Evolutionary conservation across 176 grass and related monocot genomes (phyloP), one percentile per base, ranked within the genome.

Genomic region (Raddia guianensis): DNA sequence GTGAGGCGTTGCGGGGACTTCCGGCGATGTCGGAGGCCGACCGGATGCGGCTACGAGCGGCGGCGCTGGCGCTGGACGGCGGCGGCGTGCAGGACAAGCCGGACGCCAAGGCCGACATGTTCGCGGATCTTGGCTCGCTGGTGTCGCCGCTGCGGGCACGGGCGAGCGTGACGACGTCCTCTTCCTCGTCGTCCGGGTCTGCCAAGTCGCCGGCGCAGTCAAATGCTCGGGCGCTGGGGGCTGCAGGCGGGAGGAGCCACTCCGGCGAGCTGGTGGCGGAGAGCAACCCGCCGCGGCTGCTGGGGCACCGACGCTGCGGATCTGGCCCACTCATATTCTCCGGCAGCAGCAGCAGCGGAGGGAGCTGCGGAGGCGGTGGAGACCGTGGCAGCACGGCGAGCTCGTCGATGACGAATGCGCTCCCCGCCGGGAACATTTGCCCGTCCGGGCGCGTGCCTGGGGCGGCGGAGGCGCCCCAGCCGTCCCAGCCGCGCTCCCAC

Each of bases 341-440:
- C 11, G 89, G 87, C 12, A 77, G 89, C 19, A 82, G 68, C 77
- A 74, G 82, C 49, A 88, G 85, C 49, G 47, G 83, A 34, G 76
- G 80, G 63, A 86, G 80, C 55, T 68, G 86, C 43, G 87, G 88
- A 45, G 76, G 68, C 52, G 69, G 66, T 10, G 88, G 84, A n/a
- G 75, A 88, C 72, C 76, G 84, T 43, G 85, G 77, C 12, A 93
- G 92, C 75, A 91, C 88, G 42, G 90, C 88, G 19, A 99, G 88
- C 76, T 99, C 90, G 58, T 86, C 86, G 52, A 72, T 93, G 80
- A 85, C 85, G 62, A 99, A 99, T 95, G 92, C 85, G 67, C 92
- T 99, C 44, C 96, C 92, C 4, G 44, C 90, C 3, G 96, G 96
- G 20, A 99, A 95, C 75, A 99, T 99, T 60, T 93, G 96, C 67